A percentile compares a stretch with the other conserved stretches of the same genome.
Conservation (phyloP, 768 basidiomycete species). For the Pleurotus sapidus region DNA sequence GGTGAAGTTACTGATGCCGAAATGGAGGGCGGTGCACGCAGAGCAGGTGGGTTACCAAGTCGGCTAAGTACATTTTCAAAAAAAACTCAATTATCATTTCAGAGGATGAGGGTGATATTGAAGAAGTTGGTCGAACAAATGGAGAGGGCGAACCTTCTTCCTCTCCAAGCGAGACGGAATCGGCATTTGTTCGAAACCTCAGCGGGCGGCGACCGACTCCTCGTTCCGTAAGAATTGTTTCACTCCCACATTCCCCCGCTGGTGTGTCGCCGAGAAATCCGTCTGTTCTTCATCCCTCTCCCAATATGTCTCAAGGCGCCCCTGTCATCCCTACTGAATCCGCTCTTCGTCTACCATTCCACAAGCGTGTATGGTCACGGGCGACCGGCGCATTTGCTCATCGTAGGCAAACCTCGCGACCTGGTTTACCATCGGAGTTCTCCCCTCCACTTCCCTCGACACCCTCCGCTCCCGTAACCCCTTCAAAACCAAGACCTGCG, state of each 20-base stretch:
- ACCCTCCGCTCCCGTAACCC: slow-evolving; percentile 8
- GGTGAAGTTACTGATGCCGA: slow-evolving; percentile 2
- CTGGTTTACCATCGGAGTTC: neutral
- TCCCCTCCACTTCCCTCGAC: slow-evolving; percentile 15
- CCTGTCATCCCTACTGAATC: slow-evolving; percentile 27
- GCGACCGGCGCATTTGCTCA: slow-evolving; percentile 37
- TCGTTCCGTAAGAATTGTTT: slow-evolving; percentile 80
- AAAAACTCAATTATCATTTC: no score
- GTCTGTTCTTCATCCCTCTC: neutral
- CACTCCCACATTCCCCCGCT: slow-evolving; percentile 49
- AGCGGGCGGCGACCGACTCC: slow-evolving; percentile 79
- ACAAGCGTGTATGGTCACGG: slow-evolving; percentile 56
- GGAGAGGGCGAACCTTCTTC: slow-evolving; percentile 55
- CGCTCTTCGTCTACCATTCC: slow-evolving; percentile 26
- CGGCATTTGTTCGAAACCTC: slow-evolving; percentile 31
- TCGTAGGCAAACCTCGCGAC: neutral
- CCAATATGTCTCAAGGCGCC: neutral
- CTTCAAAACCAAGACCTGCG: slow-evolving; percentile 11
- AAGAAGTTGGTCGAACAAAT: neutral
- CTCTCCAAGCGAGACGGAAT: slow-evolving; percentile 38
- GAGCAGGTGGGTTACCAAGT: no score
- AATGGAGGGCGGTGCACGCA: neutral
- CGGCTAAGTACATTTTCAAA: no score
- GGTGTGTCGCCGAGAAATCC: neutral
- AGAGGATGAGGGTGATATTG: slow-evolving; percentile 1